Evolutionary conservation across 768 basidiomycete genomes (phyloP).

Genomic region (Paxillus ammoniavirescens): DNA sequence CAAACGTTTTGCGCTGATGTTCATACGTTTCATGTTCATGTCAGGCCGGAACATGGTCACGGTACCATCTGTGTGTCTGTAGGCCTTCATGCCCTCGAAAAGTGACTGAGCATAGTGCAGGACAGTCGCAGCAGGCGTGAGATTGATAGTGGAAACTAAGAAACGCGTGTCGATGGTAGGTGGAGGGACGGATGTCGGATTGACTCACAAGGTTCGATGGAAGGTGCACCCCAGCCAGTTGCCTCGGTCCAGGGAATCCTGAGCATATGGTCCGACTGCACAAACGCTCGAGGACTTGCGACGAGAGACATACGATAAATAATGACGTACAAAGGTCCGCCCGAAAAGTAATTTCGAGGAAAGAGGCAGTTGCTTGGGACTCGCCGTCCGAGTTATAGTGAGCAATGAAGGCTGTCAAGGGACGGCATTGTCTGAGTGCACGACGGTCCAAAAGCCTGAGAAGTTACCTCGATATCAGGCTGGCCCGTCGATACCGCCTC

Average conservation of each 20-base stretch:
- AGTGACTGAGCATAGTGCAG: constrained; percentile 91
- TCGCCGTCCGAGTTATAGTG: constrained; percentile 44
- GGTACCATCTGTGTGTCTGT: constrained; percentile 67
- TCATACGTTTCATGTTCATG: constrained; percentile 98
- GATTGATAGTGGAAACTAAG: constrained; percentile 21
- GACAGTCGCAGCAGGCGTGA: constrained; percentile 53
- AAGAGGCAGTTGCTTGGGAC: constrained; percentile 62
- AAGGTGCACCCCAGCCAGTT: constrained; percentile 79
- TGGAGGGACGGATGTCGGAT: neutral
- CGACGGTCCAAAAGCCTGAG: neutral
- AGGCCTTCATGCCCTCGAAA: constrained; percentile 97
- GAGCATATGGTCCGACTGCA: constrained; percentile 85
- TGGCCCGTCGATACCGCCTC: constrained; percentile 38
- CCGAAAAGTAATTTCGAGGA: constrained; percentile 78
- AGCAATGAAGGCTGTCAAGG: constrained; percentile 49
- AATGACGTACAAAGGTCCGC: constrained; percentile 66
- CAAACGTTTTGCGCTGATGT: constrained; percentile 72
- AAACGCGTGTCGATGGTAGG: constrained; percentile 4
- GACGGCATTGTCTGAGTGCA: neutral
- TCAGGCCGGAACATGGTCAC: constrained; percentile 90
- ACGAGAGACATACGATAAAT: constrained; percentile 1
- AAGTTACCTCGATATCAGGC: constrained; percentile 52
- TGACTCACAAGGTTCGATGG: constrained; percentile 78
- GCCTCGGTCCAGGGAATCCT: constrained; percentile 67
- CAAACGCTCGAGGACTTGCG: constrained; percentile 7